Evolutionary conservation across 1,284 basidiomycete species (phyloP), one percentile per base, ranked within the genome.

Genomic region (Taiwanofungus camphoratus): DNA sequence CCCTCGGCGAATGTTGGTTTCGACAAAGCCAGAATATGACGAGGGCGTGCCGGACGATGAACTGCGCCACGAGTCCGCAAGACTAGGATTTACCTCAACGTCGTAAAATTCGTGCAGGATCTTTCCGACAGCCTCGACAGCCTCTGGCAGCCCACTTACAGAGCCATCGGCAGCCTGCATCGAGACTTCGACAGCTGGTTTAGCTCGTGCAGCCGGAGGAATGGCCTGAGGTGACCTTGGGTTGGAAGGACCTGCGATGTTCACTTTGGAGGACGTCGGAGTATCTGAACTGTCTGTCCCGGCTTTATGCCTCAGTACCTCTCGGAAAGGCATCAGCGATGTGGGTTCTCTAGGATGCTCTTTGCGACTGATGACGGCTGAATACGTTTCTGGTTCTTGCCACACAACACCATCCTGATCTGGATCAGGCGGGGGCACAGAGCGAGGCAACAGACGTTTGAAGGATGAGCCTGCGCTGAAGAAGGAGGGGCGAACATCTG

Each of bases 321-420:
- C 79, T 1, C 78, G 67, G 11, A 85, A 63, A 0, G 76, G 73
- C 4, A 82, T 61, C 11, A 84, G 52, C 1, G 74, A 71, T 0
- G 77, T 69, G 0, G 72, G 66, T 51, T 85, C 82, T 21, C 73
- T 69, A 0, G 78, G 73, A 52, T 82, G 73, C 46, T 81, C 77
- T 54, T 79, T 82, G 12, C 82, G 66, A 24, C 68, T 71, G 46
- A 84, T 76, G 8, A 76, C 68, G 0, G 79, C 71, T 2, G 77
- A 77, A 51, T 70, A 81, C 3, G 68, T 51, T 51, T 85, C 82
- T 0, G 75, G 69, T 47, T 79, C 76, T 43, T 77, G 69, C 79
- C 79, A 83, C 1, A 74, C 65, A 1, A 67, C 65, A 44, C 69
- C 72, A 32, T 81, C 79, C 34, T 68, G 58, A 53, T 83, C 80